Conservation (phyloP, 2,329 filamentous ascomycete species). For the Colletotrichum sp. region DNA sequence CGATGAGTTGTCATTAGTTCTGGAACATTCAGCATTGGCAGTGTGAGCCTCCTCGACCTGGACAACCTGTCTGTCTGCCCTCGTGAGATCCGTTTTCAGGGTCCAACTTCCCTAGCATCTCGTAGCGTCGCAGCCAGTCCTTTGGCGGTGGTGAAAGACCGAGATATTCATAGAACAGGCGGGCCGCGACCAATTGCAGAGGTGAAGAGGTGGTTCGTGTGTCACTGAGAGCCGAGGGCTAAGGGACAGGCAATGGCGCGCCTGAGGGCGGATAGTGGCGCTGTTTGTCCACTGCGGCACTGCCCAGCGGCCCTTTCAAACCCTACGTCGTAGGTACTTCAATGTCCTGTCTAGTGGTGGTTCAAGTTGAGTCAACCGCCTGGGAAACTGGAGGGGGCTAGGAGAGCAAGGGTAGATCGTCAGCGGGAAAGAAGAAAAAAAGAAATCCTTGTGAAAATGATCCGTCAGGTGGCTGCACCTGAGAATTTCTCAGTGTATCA, state of each 20-base stretch:
- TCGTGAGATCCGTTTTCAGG: conserved; percentile 12
- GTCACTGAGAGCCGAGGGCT: background rate
- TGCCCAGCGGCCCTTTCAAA: background rate
- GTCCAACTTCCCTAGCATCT: background rate
- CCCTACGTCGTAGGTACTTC: background rate
- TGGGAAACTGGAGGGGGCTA: background rate
- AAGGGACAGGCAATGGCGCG: background rate
- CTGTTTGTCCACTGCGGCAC: background rate
- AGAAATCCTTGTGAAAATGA: background rate
- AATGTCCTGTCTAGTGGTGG: background rate
- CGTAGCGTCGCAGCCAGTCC: conserved; percentile 1
- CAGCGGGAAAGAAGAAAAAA: background rate
- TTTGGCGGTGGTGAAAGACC: background rate
- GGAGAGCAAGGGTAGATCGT: background rate
- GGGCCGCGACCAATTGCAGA: background rate
- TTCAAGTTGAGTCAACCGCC: background rate
- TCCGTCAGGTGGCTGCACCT: conserved; percentile 12
- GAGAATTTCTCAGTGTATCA: conserved; percentile 16
- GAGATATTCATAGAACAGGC: conserved; percentile 21
- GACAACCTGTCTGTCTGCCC: background rate
- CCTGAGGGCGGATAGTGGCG: background rate
- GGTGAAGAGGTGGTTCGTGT: background rate
- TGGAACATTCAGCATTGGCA: background rate
- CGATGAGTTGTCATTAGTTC: conserved; percentile 11
- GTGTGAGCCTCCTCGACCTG: background rate